phyloP scores from a whole-genome alignment of 306 rosid species.

The Acacia acuminata region DNA sequence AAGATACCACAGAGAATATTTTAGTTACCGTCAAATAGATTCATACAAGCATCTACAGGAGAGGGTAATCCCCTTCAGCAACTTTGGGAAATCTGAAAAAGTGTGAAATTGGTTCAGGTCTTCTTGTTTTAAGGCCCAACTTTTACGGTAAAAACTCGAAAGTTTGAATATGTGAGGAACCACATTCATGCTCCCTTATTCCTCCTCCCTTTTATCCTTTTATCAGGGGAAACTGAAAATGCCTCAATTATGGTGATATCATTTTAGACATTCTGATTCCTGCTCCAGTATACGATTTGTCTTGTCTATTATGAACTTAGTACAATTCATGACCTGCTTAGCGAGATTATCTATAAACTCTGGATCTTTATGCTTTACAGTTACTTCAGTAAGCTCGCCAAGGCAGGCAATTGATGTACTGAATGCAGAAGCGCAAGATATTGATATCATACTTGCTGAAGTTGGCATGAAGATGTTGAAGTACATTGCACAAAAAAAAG shows the following conservation, averaged over 20 bases:
- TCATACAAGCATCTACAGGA: neutral
- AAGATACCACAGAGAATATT: neutral
- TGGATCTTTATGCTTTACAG: constrained; percentile 47
- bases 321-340: constrained; percentile 5
- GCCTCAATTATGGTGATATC: neutral
- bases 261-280: constrained; percentile 10
- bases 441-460: constrained; percentile 89
- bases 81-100: neutral
- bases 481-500: constrained; percentile 78
- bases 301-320: neutral
- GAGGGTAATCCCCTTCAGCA: constrained; percentile 6
- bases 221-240: neutral
- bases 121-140: constrained; percentile 2
- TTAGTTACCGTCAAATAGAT: neutral
- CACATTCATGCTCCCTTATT: neutral
- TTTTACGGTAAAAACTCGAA: neutral
- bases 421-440: constrained; percentile 89
- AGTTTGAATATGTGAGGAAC: neutral
- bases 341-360: constrained; percentile 22
- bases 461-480: constrained; percentile 92
- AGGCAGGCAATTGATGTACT: constrained; percentile 92
- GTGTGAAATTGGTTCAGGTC: neutral
- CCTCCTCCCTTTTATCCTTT: neutral
- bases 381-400: constrained; percentile 71
- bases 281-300: neutral